phyloP scores from a whole-genome alignment of 2,329 filamentous ascomycete species.

The Albifimbria verrucaria region DNA sequence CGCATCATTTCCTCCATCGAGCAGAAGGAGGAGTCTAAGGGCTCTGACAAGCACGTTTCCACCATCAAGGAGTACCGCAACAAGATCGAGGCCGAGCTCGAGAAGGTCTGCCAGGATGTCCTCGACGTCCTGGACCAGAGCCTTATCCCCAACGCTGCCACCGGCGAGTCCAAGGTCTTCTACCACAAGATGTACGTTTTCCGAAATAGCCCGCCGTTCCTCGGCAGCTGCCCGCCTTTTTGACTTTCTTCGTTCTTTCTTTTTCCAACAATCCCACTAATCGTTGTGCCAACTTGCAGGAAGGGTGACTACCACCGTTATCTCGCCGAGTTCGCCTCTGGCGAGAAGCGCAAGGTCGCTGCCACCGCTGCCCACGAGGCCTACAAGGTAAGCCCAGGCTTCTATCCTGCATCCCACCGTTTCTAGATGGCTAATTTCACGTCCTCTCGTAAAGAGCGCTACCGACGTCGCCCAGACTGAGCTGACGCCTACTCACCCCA shows the following conservation, averaged over 20 bases:
- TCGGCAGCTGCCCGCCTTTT: too few species aligned
- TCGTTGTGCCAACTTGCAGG: too few species aligned
- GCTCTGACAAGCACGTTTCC: conserved; percentile 87
- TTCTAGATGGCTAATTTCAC: conserved; percentile 8
- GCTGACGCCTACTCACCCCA: conserved; percentile 94
- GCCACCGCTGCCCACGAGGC: conserved; percentile 87
- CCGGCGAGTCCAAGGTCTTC: conserved; percentile 98
- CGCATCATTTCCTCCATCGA: conserved; percentile 99
- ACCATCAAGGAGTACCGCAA: conserved; percentile 96
- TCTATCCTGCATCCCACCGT: not conserved
- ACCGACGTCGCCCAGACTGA: conserved; percentile 98
- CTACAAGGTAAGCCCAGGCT: conserved; percentile 76
- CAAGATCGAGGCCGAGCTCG: conserved; percentile 97
- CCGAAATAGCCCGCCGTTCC: too few species aligned
- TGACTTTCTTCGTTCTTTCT: not conserved
- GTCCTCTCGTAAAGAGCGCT: conserved; percentile 63
- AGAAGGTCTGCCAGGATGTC: conserved; percentile 97
- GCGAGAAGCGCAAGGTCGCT: conserved; percentile 87
- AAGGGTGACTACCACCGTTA: conserved; percentile 98
- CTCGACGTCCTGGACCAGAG: conserved; percentile 90
- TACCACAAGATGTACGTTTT: conserved; percentile 97
- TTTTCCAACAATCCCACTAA: too few species aligned
- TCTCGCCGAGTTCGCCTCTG: conserved; percentile 87
- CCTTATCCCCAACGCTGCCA: conserved; percentile 92
- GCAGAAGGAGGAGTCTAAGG: conserved; percentile 99